Evolutionary conservation across 2,329 filamentous ascomycete species (phyloP).

Genomic region (Coniochaeta prunicola): DNA sequence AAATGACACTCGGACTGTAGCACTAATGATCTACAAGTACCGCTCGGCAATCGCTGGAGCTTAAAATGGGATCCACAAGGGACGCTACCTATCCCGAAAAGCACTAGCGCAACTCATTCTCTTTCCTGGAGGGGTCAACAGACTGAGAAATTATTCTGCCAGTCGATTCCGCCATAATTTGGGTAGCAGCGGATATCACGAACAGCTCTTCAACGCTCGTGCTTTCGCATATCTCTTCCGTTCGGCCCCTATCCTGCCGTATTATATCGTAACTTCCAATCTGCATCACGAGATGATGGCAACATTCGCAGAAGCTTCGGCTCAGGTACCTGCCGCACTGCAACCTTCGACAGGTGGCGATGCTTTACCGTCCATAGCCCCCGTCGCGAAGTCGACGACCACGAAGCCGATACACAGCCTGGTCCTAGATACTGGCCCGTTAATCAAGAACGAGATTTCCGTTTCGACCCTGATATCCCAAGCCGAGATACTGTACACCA

Average conservation of each 20-base stretch:
- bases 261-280: no score
- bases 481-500: slow-evolving; percentile 72
- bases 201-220: not conserved
- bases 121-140: not conserved
- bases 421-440: slow-evolving; percentile 82
- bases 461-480: slow-evolving; percentile 74
- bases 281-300: not conserved
- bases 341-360: not conserved
- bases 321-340: not conserved
- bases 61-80: not conserved
- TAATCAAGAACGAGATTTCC: slow-evolving; percentile 87
- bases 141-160: slow-evolving; percentile 1
- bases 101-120: not conserved
- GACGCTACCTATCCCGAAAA: not conserved
- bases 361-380: not conserved
- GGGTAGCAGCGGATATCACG: not conserved
- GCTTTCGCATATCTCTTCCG: no score
- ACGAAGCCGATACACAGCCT: slow-evolving; percentile 30
- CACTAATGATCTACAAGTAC: not conserved
- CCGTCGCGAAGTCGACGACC: not conserved
- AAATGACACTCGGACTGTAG: not conserved
- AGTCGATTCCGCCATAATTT: not conserved
- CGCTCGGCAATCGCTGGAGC: not conserved
- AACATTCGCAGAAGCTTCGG: not conserved
- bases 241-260: no score